Conservation (phyloP, 352 stramenopile species). For the Globisporangium nagaii region DNA sequence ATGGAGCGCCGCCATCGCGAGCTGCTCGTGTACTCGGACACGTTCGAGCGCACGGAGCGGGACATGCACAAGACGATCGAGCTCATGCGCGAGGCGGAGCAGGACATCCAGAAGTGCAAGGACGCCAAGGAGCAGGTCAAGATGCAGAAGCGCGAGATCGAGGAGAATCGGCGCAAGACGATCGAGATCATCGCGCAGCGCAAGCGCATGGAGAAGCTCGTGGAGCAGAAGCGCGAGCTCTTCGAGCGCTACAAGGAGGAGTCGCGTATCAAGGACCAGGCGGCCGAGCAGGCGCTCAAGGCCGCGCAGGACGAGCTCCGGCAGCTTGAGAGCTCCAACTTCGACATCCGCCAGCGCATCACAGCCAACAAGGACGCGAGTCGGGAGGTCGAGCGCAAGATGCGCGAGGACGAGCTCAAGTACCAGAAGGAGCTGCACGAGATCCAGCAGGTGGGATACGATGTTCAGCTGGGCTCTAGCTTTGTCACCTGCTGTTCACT, state of each 20-base stretch:
- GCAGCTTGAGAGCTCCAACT: conserved; percentile 45
- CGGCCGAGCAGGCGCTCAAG: conserved; percentile 46
- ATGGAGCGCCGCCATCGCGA: conserved; percentile 60
- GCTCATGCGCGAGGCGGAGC: conserved; percentile 57
- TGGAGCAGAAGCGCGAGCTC: conserved; percentile 66
- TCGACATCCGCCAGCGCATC: conserved; percentile 50
- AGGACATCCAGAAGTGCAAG: conserved; percentile 62
- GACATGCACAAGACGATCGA: conserved; percentile 58
- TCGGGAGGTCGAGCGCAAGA: conserved; percentile 60
- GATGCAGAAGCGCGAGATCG: conserved; percentile 38
- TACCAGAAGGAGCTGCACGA: conserved; percentile 64
- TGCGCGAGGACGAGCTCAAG: conserved; percentile 55
- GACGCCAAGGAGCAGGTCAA: conserved; percentile 73
- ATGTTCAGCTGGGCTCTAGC: too few species aligned
- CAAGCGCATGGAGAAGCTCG: conserved; percentile 64
- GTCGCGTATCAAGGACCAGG: conserved; percentile 52
- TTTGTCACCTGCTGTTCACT: background rate
- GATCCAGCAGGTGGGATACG: conserved; percentile 37
- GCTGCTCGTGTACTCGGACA: conserved; percentile 55
- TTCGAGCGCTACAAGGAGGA: conserved; percentile 67
- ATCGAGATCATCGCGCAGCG: conserved; percentile 56
- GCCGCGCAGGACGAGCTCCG: conserved; percentile 45
- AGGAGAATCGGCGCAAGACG: conserved; percentile 37
- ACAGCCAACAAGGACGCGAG: conserved; percentile 34
- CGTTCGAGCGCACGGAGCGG: conserved; percentile 62